phyloP scores from a whole-genome alignment of 331 rosid species.

The Pyrus hybrid region DNA sequence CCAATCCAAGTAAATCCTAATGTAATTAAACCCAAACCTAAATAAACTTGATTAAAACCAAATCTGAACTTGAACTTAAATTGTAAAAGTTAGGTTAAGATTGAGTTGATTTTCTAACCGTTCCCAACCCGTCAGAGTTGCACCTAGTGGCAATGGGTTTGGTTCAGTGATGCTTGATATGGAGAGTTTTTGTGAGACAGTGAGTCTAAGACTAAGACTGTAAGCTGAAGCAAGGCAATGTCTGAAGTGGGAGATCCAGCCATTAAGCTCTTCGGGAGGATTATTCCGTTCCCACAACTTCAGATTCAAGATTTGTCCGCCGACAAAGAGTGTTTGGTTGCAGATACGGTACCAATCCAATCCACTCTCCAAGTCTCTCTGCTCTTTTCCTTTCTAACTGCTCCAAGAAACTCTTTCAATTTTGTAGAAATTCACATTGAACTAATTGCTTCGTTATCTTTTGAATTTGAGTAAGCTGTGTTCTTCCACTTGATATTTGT shows the following conservation, averaged over 20 bases:
- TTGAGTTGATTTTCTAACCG: too few relatives aligned
- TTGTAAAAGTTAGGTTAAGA: too few relatives aligned
- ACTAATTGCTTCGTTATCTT: background rate
- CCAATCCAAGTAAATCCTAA: too few relatives aligned
- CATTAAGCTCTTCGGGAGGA: background rate
- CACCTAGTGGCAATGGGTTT: too few relatives aligned
- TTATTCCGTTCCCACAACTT: background rate
- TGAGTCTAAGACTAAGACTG: too few relatives aligned
- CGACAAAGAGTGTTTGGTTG: background rate
- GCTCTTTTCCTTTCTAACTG: background rate
- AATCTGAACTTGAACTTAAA: too few relatives aligned
- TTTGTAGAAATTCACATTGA: background rate
- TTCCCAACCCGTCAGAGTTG: too few relatives aligned
- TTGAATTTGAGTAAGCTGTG: background rate
- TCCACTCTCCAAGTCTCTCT: background rate
- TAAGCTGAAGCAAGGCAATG: background rate
- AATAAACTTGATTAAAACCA: too few relatives aligned
- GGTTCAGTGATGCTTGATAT: background rate
- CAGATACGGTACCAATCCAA: background rate
- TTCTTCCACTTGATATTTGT: background rate
- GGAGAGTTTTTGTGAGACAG: background rate
- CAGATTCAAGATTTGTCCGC: background rate
- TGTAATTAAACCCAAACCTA: too few relatives aligned
- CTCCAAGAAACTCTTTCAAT: background rate
- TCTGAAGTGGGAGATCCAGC: background rate